Evolutionary conservation across 2,329 filamentous ascomycete species (phyloP).

Genomic region (Xylaria sp.): DNA sequence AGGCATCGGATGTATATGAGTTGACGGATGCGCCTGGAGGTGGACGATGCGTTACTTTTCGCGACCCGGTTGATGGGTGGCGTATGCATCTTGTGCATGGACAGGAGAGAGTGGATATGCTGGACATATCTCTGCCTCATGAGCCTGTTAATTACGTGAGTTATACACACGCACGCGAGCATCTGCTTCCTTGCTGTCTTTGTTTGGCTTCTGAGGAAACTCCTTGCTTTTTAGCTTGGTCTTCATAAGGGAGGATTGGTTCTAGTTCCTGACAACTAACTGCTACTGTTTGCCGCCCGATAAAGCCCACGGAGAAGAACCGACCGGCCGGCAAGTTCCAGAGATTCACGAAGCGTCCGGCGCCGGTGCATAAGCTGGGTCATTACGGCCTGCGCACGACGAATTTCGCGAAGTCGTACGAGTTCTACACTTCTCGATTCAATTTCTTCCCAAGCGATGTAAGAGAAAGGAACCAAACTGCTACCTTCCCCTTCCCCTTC

Average conservation of each 20-base stretch:
- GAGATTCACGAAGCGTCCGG: constrained; percentile 62
- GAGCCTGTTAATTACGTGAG: constrained; percentile 60
- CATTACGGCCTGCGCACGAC: constrained; percentile 67
- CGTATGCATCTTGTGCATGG: constrained; percentile 68
- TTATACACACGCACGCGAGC: not conserved
- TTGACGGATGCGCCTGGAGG: constrained; percentile 63
- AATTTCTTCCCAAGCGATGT: constrained; percentile 64
- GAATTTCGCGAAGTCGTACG: constrained; percentile 59
- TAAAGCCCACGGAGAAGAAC: constrained; percentile 59
- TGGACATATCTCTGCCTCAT: constrained; percentile 54
- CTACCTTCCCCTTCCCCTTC: too few relatives aligned
- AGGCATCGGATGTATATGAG: constrained; percentile 61
- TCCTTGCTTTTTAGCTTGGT: too few relatives aligned
- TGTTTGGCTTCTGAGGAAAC: too few relatives aligned
- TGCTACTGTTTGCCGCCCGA: not conserved
- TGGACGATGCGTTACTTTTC: constrained; percentile 63
- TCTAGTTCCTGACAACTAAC: too few relatives aligned
- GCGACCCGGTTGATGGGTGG: constrained; percentile 65
- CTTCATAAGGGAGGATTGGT: too few relatives aligned
- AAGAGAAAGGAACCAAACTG: constrained; percentile 31
- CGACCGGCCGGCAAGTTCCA: constrained; percentile 61
- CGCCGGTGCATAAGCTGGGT: constrained; percentile 64
- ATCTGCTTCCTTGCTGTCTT: not conserved
- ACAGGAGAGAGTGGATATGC: constrained; percentile 56
- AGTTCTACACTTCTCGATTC: constrained; percentile 63